Percentiles rank a stretch among this genome's conserved stretches.
phyloP scores from a whole-genome alignment of 176 grass and related monocot species.

The Olyra latifolia region DNA sequence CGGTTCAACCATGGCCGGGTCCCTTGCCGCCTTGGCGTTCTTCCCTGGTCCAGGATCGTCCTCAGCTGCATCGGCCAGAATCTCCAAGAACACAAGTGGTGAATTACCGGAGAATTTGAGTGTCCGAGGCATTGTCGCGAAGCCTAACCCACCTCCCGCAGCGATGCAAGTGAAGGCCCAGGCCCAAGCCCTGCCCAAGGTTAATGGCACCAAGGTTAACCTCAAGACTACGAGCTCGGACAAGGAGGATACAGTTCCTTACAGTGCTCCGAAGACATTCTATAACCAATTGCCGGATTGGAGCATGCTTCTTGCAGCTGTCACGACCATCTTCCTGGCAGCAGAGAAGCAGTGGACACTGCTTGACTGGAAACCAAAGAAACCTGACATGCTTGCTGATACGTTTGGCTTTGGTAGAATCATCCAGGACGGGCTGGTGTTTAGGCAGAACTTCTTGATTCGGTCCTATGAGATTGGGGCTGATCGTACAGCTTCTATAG shows the following conservation, averaged over 20 bases:
- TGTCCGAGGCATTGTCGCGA: conserved; percentile 59
- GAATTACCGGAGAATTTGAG: conserved; percentile 65
- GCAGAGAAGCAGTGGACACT: conserved; percentile 97
- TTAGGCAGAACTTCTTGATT: conserved; percentile 94
- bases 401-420: conserved; percentile 86
- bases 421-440: conserved; percentile 82
- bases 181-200: conserved; percentile 79
- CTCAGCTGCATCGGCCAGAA: conserved; percentile 28
- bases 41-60: conserved; percentile 52
- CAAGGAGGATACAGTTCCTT: conserved; percentile 37
- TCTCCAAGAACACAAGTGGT: conserved; percentile 48
- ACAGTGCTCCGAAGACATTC: conserved; percentile 68
- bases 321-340: conserved; percentile 92
- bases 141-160: conserved; percentile 46
- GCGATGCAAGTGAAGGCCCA: conserved; percentile 69
- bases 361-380: conserved; percentile 92
- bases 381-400: conserved; percentile 95
- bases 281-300: conserved; percentile 96
- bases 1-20: conserved; percentile 51
- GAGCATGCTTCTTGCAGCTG: conserved; percentile 95
- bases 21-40: conserved; percentile 57
- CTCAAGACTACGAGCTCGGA: conserved; percentile 43
- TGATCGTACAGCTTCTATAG: conserved; percentile 93
- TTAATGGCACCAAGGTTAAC: conserved; percentile 73
- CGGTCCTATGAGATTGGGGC: conserved; percentile 98